Conservation (phyloP, 768 basidiomycete species). For the Mycena latifolia region DNA sequence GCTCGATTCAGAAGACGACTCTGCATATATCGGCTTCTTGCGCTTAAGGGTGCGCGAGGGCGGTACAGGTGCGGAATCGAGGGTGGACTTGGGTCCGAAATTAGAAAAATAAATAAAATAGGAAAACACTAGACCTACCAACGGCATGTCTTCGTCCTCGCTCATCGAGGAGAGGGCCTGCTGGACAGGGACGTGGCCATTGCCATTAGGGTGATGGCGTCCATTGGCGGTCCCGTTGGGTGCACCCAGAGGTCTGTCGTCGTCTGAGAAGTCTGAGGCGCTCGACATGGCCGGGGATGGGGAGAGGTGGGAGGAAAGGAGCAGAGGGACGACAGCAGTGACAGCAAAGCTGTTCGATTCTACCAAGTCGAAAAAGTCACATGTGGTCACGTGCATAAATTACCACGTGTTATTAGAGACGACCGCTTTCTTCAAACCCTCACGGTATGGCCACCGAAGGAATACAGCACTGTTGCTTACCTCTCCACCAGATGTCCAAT, state of each 20-base stretch:
- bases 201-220: constrained; percentile 52
- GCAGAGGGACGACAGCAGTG: constrained; percentile 42
- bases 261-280: constrained; percentile 65
- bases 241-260: constrained; percentile 64
- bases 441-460: too few species aligned
- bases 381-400: background rate
- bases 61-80: constrained; percentile 54
- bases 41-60: constrained; percentile 64
- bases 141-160: constrained; percentile 78
- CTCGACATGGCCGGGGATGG: constrained; percentile 52
- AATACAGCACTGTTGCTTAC: too few species aligned
- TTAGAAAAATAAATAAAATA: constrained; percentile 40
- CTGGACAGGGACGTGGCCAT: constrained; percentile 50
- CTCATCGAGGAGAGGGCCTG: constrained; percentile 65
- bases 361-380: constrained; percentile 24
- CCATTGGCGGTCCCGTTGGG: constrained; percentile 58
- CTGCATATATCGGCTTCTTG: constrained; percentile 66
- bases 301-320: constrained; percentile 26
- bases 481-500: constrained; percentile 61
- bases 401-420: too few species aligned
- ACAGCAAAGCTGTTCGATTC: constrained; percentile 27
- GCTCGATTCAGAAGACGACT: constrained; percentile 60
- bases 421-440: background rate
- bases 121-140: constrained; percentile 60
- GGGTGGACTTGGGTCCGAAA: constrained; percentile 66